Percentiles rank a stretch among this genome's conserved stretches.
These are phyloP conservation scores for Amanita brunnescens DNA, from an alignment of 768 basidiomycete species.

Conservation along the genomic window DNA sequence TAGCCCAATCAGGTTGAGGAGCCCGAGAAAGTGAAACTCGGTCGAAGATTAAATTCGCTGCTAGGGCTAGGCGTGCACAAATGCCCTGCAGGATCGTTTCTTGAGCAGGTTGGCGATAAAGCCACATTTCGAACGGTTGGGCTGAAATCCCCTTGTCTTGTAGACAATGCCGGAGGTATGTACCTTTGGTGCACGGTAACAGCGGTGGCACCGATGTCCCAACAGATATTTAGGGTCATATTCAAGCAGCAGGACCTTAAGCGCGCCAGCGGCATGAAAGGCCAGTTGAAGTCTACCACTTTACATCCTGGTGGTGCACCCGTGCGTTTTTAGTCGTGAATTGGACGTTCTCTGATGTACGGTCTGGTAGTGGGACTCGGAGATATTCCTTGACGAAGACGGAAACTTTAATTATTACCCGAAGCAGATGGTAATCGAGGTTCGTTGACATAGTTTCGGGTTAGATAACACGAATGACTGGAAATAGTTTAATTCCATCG, in stretches of 20 bases:
- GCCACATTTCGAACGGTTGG: background rate
- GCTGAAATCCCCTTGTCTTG: background rate
- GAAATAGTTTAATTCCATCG: background rate
- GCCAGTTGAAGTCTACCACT: background rate
- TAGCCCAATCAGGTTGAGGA: slow-evolving; percentile 10
- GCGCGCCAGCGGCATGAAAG: background rate
- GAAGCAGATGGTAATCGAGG: too few species aligned
- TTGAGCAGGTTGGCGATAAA: slow-evolving; percentile 13
- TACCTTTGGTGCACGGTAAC: background rate
- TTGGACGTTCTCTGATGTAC: too few species aligned
- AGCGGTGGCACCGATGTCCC: background rate
- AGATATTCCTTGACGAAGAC: background rate
- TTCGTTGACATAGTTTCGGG: too few species aligned
- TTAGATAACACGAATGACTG: background rate
- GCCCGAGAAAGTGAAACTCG: slow-evolving; percentile 9
- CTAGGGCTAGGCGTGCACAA: slow-evolving; percentile 19
- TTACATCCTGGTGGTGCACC: background rate
- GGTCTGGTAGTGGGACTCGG: background rate
- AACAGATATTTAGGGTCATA: slow-evolving; percentile 1
- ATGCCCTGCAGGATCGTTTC: slow-evolving; percentile 15
- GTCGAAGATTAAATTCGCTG: slow-evolving; percentile 10
- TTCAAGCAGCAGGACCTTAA: too few species aligned
- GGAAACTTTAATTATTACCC: background rate
- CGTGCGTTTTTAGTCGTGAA: background rate
- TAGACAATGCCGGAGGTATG: slow-evolving; percentile 19